Evolutionary conservation across 345 rosid species (phyloP).

Genomic region (Balakata baccata): DNA sequence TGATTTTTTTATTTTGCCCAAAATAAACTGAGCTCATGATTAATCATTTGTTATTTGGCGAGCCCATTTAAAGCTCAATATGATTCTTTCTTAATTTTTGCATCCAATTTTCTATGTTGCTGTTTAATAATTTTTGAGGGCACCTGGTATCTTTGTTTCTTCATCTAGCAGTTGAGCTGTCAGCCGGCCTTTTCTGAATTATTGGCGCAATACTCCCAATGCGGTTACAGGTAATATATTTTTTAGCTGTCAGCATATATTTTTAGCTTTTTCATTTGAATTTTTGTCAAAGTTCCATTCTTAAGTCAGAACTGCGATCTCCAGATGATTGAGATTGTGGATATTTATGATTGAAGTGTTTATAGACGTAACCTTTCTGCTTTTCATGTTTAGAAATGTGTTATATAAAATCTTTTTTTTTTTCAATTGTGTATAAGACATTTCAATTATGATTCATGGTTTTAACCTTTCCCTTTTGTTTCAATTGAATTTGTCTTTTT

Average conservation of each 20-base stretch:
- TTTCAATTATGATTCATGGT: neutral
- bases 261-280: slow-evolving; percentile 6
- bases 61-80: neutral
- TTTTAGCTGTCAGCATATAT: neutral
- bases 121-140: neutral
- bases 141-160: slow-evolving; percentile 4
- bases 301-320: neutral
- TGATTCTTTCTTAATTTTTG: neutral
- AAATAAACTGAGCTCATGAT: neutral
- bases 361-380: neutral
- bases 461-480: neutral
- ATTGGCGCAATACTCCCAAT: slow-evolving; percentile 57
- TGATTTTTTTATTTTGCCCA: no score
- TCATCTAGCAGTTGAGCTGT: slow-evolving; percentile 54
- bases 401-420: neutral
- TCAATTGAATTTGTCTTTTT: neutral
- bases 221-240: slow-evolving; percentile 62
- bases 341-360: neutral
- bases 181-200: slow-evolving; percentile 80
- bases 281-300: neutral
- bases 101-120: slow-evolving; percentile 6
- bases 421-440: neutral
- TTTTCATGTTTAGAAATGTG: neutral
- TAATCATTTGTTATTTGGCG: neutral
- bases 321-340: neutral